Base-by-base conservation (phyloP, 164 flowering plant genomes). In the Aristolochia californica region DNA sequence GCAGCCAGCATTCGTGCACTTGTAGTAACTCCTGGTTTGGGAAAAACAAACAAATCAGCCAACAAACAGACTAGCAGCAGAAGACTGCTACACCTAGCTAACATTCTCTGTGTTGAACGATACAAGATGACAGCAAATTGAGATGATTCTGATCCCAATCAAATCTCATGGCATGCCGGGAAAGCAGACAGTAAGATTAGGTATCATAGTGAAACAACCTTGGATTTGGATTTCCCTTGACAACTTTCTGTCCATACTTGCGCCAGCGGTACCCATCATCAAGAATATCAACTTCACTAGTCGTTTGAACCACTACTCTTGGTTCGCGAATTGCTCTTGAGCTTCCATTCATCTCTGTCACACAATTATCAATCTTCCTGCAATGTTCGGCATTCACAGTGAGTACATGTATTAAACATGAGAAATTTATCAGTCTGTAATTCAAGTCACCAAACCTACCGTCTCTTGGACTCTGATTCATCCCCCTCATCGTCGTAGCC, bases 251-350 rank as follows among this genome's bases (percentile, higher is more conserved):
- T 47, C 97, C 97, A 68, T 88, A 88, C 68, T 88, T 88, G 66
- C 96, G 86, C 94, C 94, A 88, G 51, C 94, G 85, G 25, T 89
- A 87, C 38, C 97, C 97, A 68, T 89, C 97, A 62, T 87, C 97
- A 54, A 90, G 87, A 49, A 90, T 90, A 72, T 90, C 97, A 24
- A 90, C 95, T 68, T 90, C 97, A 68, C 97, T 90, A 15, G 88
- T 79, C 40, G 95, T 90, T 70, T 90, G 97, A 57, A 90, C 97
- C 53, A 90, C 97, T 43, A 90, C 97, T 71, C 97, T 77, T 14
- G 97, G 97, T 70, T 90, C 97, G 43, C 95, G 91, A 38, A 85
- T 83, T 8, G 94, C 84, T 77, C 97, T 78, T 23, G 83, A 67
- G 38, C 87, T 84, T 52, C 85, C 95, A 67, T 77, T 72, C 71